Evolutionary conservation across 495 filamentous ascomycete genomes (phyloP), one percentile per base, ranked within the genome.

Genomic region (Articulospora tetracladia): DNA sequence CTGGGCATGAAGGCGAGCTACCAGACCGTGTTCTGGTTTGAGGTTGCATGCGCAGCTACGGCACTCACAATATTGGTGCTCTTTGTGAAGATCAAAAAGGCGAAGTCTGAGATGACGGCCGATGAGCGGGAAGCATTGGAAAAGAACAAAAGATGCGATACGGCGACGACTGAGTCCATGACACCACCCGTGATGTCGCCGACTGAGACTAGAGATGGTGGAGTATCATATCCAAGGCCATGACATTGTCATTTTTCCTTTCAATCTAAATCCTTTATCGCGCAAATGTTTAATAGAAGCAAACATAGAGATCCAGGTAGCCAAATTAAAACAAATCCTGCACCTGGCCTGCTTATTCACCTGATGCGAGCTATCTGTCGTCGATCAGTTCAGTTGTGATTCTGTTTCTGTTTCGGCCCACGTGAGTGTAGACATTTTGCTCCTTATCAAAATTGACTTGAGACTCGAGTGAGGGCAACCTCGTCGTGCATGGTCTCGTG

Each of bases 21-120:
- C 65, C 80, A 85, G 62, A 75, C 79, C 0, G 84, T 83, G 1
- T 91, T 92, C 62, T 89, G 87, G 85, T 85, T 87, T 55, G 81
- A 83, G 51, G 76, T 85, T 3, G 86, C 76, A 1, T 76, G 79
- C 46, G 82, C 87, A 0, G 70, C 69, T 0, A 30, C 83, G 0
- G 83, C 85, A 7, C 61, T 88, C 34, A 28, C 85, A 2, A 65
- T 91, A 19, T 73, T 88, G 53, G 70, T 84, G 25, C 53, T 71
- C 0, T 88, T 88, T 60, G 87, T 92, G 24, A 76, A 82, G 62
- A 82, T 92, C 23, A 74, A 78, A 12, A 83, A 84, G 64, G 89
- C 88, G 3, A 77, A 85, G 73, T 84, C 84, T 67, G 86, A 87
- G 30, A 66, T 90, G 69, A 92, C 88, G 4, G 75, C 76, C 3